Base-by-base conservation (phyloP, 257 asterid genomes). In the Ocimum tenuiflorum region DNA sequence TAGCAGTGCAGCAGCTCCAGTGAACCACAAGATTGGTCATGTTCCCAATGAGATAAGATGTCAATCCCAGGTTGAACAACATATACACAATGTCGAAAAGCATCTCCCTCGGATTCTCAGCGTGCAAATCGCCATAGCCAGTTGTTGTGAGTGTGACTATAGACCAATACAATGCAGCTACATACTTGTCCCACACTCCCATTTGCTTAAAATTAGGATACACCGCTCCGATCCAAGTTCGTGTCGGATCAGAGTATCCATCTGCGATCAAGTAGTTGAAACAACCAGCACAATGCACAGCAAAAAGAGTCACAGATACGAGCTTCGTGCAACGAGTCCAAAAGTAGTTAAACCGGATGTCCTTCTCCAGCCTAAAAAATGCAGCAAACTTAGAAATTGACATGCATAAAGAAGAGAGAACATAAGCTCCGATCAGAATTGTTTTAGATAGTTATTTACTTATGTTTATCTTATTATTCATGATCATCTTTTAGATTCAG, bases 301-400 rank as follows among this genome's bases (percentile, higher is more conserved):
- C 83, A 36, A 82, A 85, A 18, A 85, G 60, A n/a, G 88, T 82
- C 14, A 85, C 96, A 2, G 86, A 75, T n/a, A 79, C 56, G 49
- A 89, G 88, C 72, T 89, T 89, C 8, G 85, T 77, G 71, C 88
- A 87, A 2, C 97, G 85, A 4, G 85, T 87, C 95, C 92, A 87
- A 78, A 87, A 87, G 47, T 87, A 90, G 82, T 70, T 87, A 68
- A 89, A 87, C 13, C 95, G 83, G 45, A 83, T 87, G 77, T 89
- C 97, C 73, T 89, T 89, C 78, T 89, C 97, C 10, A 89, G 83
- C 70, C 96, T 89, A 75, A 42, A 39, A 27, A 2, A 31, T 6
- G 56, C n/a, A 57, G 68, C 41, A 52, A 68, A 61, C 11, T 58
- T 11, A 11, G 13, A 3, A 0, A 14, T 39, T 18, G n/a, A n/a